These are phyloP conservation scores for Paecilomyces niveus DNA, from an alignment of 2,329 filamentous ascomycete species.

Conservation along the genomic window DNA sequence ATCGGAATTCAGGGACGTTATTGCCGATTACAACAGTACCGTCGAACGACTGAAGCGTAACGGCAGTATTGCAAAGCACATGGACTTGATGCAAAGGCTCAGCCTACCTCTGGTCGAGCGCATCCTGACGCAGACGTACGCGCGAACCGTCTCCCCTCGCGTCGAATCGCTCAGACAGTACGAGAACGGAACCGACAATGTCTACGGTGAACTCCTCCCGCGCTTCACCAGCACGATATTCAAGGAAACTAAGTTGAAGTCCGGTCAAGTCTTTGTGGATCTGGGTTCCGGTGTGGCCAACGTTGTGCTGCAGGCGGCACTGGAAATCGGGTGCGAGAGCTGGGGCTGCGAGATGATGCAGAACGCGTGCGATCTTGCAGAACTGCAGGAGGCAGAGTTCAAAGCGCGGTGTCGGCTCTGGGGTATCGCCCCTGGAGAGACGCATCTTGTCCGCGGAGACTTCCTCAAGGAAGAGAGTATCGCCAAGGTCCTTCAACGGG, in stretches of 20 bases:
- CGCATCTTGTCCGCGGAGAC: slow-evolving; percentile 75
- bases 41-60: slow-evolving; percentile 59
- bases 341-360: slow-evolving; percentile 97
- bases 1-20: slow-evolving; percentile 63
- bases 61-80: slow-evolving; percentile 64
- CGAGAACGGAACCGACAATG: slow-evolving; percentile 82
- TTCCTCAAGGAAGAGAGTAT: slow-evolving; percentile 71
- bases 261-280: slow-evolving; percentile 83
- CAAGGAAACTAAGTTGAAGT: slow-evolving; percentile 68
- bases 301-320: slow-evolving; percentile 84
- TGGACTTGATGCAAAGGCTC: slow-evolving; percentile 62
- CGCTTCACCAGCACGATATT: slow-evolving; percentile 80
- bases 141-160: slow-evolving; percentile 82
- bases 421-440: slow-evolving; percentile 73
- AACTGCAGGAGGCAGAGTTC: slow-evolving; percentile 76
- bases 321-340: slow-evolving; percentile 88
- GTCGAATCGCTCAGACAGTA: slow-evolving; percentile 80
- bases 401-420: slow-evolving; percentile 77
- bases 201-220: slow-evolving; percentile 87
- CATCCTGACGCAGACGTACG: slow-evolving; percentile 81
- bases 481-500: slow-evolving; percentile 65
- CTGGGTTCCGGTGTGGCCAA: slow-evolving; percentile 94
- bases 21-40: slow-evolving; percentile 70
- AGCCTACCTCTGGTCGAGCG: slow-evolving; percentile 67
- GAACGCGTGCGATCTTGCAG: slow-evolving; percentile 76